These are phyloP conservation scores for Dendrocalamus latiflorus DNA, from an alignment of 202 grass and related monocot genomes.

Conservation along the genomic window DNA sequence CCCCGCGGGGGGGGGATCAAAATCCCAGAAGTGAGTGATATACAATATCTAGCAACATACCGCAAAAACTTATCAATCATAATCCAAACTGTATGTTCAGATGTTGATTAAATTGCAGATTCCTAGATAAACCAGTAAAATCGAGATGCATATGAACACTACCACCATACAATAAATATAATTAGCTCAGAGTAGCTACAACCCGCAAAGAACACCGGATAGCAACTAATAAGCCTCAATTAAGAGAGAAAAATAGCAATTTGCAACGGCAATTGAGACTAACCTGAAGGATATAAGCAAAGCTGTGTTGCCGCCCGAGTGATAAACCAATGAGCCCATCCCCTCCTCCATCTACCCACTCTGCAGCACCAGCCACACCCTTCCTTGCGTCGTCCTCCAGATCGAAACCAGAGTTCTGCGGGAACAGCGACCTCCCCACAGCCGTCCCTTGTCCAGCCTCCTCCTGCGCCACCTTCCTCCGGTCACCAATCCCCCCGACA, in stretches of 20 bases:
- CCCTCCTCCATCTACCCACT: conserved; percentile 60
- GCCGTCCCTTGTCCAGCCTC: conserved; percentile 30
- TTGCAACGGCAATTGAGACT: conserved; percentile 13
- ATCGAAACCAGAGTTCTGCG: conserved; percentile 45
- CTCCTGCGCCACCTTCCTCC: conserved; percentile 46
- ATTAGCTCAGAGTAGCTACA: not conserved
- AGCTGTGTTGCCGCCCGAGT: conserved; percentile 67
- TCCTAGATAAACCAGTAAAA: not conserved
- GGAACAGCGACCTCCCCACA: conserved; percentile 45
- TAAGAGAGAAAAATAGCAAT: not conserved
- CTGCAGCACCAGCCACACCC: conserved; percentile 33
- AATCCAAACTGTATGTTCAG: not conserved
- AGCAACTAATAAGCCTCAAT: not conserved
- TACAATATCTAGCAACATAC: not conserved
- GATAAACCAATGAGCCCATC: conserved; percentile 71
- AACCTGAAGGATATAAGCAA: conserved; percentile 87
- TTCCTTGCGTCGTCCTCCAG: conserved; percentile 35
- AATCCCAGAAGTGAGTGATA: not conserved
- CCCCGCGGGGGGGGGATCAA: not conserved
- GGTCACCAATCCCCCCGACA: conserved; percentile 71
- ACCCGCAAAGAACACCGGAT: not conserved
- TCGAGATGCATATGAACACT: not conserved
- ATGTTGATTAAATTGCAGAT: not conserved
- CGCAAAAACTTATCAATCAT: not conserved
- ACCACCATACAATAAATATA: not conserved